phyloP scores from a whole-genome alignment of 306 rosid genomes.

The Adenanthera pavonina region DNA sequence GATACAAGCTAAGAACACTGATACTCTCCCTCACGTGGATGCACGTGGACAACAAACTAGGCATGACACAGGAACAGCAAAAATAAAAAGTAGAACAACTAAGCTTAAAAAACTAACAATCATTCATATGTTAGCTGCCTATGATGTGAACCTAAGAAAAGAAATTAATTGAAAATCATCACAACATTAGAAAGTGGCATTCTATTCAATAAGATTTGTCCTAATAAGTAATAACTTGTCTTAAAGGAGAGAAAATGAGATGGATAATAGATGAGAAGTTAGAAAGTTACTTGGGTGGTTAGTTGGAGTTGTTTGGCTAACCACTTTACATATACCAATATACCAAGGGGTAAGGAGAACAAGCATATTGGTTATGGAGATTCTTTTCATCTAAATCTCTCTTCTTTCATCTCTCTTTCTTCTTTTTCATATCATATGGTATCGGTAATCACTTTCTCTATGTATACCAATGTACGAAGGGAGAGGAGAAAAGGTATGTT shows the following conservation, averaged over 20 bases:
- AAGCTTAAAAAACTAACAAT: not conserved
- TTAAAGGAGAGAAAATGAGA: not conserved
- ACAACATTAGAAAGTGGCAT: not conserved
- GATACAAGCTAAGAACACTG: not conserved
- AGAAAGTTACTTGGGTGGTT: not conserved
- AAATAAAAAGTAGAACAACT: not conserved
- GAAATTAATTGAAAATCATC: not conserved
- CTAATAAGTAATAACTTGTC: constrained; percentile 16
- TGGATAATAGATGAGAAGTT: not conserved
- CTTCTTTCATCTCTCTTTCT: not conserved
- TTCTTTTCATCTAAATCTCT: not conserved
- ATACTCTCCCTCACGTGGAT: not conserved
- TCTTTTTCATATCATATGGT: too few species aligned
- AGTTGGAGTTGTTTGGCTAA: not conserved
- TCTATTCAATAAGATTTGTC: not conserved
- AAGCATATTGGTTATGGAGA: not conserved
- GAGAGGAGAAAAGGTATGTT: not conserved
- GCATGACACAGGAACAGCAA: not conserved
- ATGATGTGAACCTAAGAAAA: not conserved
- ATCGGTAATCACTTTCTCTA: not conserved
- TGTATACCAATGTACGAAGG: not conserved
- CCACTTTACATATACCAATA: not conserved
- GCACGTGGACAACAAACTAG: not conserved
- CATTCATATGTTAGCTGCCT: not conserved
- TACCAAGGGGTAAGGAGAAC: not conserved